phyloP scores from a whole-genome alignment of 75 land plant genomes.

The Selaginella moellendorffii region DNA sequence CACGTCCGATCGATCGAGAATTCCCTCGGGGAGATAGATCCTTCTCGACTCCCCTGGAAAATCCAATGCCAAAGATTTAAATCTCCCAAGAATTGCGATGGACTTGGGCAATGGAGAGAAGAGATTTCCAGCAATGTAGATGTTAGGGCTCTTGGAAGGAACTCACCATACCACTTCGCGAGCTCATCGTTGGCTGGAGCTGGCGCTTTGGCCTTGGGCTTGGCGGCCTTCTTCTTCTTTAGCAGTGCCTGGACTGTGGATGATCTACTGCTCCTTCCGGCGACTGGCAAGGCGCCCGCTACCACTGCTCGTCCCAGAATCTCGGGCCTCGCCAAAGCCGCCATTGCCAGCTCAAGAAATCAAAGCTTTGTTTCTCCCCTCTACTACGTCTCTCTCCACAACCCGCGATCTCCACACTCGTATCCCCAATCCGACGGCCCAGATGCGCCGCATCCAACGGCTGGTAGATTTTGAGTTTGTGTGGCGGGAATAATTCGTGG shows the following conservation, averaged over 20 bases:
- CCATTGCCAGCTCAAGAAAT: neutral
- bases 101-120: too few species aligned
- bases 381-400: too few species aligned
- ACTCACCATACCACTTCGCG: constrained; percentile 99
- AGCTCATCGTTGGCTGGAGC: constrained; percentile 69
- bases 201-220: constrained; percentile 12
- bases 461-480: neutral
- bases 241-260: constrained; percentile 50
- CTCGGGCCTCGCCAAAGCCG: constrained; percentile 33
- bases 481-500: neutral
- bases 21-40: constrained; percentile 89
- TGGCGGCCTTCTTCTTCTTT: constrained; percentile 53
- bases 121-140: neutral
- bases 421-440: constrained; percentile 1
- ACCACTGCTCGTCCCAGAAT: constrained; percentile 54
- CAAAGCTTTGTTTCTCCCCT: too few species aligned
- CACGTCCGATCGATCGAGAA: constrained; percentile 67
- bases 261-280: constrained; percentile 15
- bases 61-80: neutral
- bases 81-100: neutral
- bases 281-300: constrained; percentile 20
- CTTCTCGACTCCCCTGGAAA: constrained; percentile 81
- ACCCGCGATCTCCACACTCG: too few species aligned
- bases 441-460: too few species aligned
- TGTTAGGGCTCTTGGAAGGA: neutral